Conservation (phyloP, 2,329 filamentous ascomycete genomes). For the Alternaria brassicicola region DNA sequence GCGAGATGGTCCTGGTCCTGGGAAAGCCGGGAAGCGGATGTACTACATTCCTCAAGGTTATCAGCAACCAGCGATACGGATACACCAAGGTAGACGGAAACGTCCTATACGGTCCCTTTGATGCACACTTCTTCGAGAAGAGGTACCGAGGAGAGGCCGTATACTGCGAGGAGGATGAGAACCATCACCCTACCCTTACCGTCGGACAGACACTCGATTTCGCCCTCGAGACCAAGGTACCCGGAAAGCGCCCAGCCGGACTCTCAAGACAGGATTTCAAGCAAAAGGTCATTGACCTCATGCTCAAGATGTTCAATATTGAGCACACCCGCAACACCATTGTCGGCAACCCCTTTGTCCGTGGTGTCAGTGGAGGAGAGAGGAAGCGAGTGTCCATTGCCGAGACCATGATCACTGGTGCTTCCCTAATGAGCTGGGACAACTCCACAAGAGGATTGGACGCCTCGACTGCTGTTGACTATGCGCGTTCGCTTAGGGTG, state of each 20-base stretch:
- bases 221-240: constrained; percentile 82
- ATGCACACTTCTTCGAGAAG: constrained; percentile 70
- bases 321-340: constrained; percentile 85
- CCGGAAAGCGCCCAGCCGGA: constrained; percentile 76
- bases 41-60: constrained; percentile 61
- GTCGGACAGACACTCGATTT: constrained; percentile 88
- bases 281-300: constrained; percentile 71
- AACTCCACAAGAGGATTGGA: constrained; percentile 57
- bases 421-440: constrained; percentile 71
- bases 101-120: constrained; percentile 77
- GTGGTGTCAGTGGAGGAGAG: constrained; percentile 78
- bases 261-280: constrained; percentile 77
- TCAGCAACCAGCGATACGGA: constrained; percentile 62
- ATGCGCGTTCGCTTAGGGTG: constrained; percentile 55
- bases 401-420: constrained; percentile 78
- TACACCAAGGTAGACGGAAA: constrained; percentile 71
- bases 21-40: constrained; percentile 72
- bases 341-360: constrained; percentile 80
- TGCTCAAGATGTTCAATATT: constrained; percentile 93
- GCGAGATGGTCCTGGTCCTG: constrained; percentile 87
- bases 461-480: constrained; percentile 57
- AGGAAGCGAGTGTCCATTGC: constrained; percentile 81
- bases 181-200: constrained; percentile 83
- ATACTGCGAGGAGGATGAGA: constrained; percentile 86
- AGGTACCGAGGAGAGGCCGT: constrained; percentile 81